Conservation (phyloP, 108 stramenopile genomes). For the Cylindrotheca closterium region DNA sequence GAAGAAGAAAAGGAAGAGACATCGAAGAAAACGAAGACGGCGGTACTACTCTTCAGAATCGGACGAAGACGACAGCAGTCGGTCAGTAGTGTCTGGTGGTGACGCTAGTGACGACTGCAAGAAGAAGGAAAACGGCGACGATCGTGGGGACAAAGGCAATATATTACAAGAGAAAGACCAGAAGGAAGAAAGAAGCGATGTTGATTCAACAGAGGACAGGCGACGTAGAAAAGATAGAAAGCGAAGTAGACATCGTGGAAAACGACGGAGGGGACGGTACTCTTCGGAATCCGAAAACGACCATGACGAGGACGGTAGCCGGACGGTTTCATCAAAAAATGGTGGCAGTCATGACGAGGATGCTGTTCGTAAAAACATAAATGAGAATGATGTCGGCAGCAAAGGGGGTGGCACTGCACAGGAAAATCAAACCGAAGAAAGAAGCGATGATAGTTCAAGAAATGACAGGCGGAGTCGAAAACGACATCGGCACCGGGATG, state of each 20-base stretch:
- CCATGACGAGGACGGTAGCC: background rate
- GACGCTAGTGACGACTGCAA: no score
- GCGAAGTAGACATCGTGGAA: slow-evolving; percentile 10
- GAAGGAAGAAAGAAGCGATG: background rate
- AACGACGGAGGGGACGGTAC: slow-evolving; percentile 10
- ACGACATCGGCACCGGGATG: no score
- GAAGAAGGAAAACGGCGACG: no score
- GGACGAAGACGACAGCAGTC: background rate
- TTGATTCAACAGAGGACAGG: background rate
- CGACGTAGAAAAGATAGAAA: background rate
- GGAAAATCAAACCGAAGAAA: background rate
- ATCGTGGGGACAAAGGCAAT: background rate
- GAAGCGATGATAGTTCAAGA: background rate
- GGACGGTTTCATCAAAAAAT: background rate
- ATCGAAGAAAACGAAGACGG: slow-evolving; percentile 5
- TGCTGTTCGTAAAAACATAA: background rate
- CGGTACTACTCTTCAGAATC: background rate
- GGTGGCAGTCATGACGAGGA: background rate
- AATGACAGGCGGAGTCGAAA: slow-evolving; percentile 5
- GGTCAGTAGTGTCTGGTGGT: background rate
- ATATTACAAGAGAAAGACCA: background rate
- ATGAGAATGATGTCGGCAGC: background rate
- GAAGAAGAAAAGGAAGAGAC: slow-evolving; percentile 8
- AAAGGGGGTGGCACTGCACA: background rate
- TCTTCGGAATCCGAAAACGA: background rate